Evolutionary conservation across 257 asterid genomes (phyloP).

Genomic region (Nicotiana tabacum): DNA sequence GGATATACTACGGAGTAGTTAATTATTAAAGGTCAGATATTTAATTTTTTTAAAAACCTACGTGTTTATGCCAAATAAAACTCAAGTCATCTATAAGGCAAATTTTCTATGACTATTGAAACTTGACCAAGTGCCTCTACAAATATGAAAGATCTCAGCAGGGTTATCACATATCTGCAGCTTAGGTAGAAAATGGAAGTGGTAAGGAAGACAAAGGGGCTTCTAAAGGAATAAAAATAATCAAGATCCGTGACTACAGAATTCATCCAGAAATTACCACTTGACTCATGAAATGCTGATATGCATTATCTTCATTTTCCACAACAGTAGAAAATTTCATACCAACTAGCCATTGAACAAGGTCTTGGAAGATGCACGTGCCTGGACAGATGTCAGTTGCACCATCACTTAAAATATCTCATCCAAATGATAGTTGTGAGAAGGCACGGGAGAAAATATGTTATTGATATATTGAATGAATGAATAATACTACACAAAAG

Average conservation of each 20-base stretch:
- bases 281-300: constrained; percentile 54
- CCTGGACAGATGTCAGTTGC: background rate
- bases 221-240: background rate
- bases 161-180: background rate
- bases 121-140: background rate
- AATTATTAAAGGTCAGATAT: background rate
- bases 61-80: background rate
- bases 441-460: too few species aligned
- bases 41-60: background rate
- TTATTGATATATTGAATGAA: too few species aligned
- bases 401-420: constrained; percentile 28
- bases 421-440: constrained; percentile 3
- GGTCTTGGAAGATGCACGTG: constrained; percentile 56
- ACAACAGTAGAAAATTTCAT: constrained; percentile 45
- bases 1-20: background rate
- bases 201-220: constrained; percentile 3
- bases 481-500: too few species aligned
- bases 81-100: background rate
- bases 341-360: constrained; percentile 51
- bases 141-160: background rate
- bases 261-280: constrained; percentile 46
- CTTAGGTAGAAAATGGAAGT: background rate
- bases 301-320: constrained; percentile 43
- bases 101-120: background rate
- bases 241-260: background rate